Evolutionary conservation across 139 green algal genomes (phyloP), one percentile per base, ranked within the genome.

Genomic region (Astrephomene gubernaculifera): DNA sequence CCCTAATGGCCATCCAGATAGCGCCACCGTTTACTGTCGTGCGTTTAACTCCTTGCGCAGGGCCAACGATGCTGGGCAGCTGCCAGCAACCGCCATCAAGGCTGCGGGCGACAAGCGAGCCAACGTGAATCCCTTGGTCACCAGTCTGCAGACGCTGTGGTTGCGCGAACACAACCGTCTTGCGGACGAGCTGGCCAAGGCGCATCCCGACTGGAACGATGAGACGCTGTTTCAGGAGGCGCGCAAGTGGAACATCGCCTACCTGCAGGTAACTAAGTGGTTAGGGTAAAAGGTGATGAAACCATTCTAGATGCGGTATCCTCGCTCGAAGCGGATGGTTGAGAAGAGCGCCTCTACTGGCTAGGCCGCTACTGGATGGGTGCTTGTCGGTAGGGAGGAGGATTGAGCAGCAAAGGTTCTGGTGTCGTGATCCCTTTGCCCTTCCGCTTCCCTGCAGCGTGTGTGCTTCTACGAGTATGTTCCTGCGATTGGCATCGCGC

Each of bases 81-180:
- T 82, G 36, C 53, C 73, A 1, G 0, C 7, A 4, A 21, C 35
- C 25, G 1, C 24, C 25, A 53, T 82, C 65, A 85, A 82, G 45
- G 87, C 71, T 35, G 69, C 68, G 2, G 87, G 87, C 31, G 72
- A 89, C 44, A 38, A 45, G 8, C 71, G 73, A 29, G 83, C 43
- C 36, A 91, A 91, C 72, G 78, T 87, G 14, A 65, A 91, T 73
- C 88, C 88, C 21, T 70, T 57, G 9, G 80, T 91, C 57, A 49
- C 89, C 31, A 39, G 71, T 1, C 41, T 91, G 22, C 78, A 87
- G 4, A 88, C 88, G 0, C 29, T 89, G 31, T 89, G 82, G 39
- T 24, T 88, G 31, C 74, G 88, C 5, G 88, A 91, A 52, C 88
- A 91, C 79, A 91, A 91, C 72, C 74, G 83, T 29, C 38, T 88